Base-by-base conservation (phyloP, 495 filamentous ascomycete species). In the Pyronema domesticum region DNA sequence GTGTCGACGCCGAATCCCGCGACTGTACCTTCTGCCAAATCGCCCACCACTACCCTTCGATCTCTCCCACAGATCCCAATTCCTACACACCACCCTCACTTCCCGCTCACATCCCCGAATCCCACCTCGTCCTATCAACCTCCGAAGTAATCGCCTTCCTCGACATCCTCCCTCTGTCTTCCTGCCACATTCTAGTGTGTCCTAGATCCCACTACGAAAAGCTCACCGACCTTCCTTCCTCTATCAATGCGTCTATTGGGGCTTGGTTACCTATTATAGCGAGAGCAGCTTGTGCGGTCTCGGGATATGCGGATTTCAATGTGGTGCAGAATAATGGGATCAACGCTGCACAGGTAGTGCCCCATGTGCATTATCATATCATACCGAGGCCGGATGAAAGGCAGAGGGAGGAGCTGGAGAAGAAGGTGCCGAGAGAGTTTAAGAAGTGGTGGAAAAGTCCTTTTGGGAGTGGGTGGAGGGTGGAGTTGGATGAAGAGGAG, bases 261-360 rank as follows among this genome's bases (percentile, higher is more conserved):
- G 68, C 70, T 55, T 89, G 80, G 79, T 71, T 94, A 14, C 85
- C 85, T 30, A 60, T 89, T 10, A 62, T 95, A 17, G 83, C 83
- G 0, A 71, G 80, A 5, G 83, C 84, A 0, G 76, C 89, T 13
- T 77, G 75, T 46, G 72, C 71, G 14, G 75, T 74, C 0, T 78
- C 74, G 11, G 78, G 77, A 6, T 76, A 86, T 34, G 73, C 71
- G 14, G 85, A 88, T 68, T 89, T 83, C 80, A 96, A 96, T 68
- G 76, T 95, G 17, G 84, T 94, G 56, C 87, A 94, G 71, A 96
- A 96, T 69, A 96, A 95, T 68, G 89, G 89, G 2, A 78, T 76
- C 0, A 73, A 83, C 19, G 89, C 89, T 9, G 88, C 87, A 6
- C 89, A 96, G 69, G 85, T 89, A 18, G 86, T 96, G 1, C 80